Evolutionary conservation across 2,329 filamentous ascomycete species (phyloP), one percentile per base, ranked within the genome.

Genomic region (Aphanoascus verrucosus): DNA sequence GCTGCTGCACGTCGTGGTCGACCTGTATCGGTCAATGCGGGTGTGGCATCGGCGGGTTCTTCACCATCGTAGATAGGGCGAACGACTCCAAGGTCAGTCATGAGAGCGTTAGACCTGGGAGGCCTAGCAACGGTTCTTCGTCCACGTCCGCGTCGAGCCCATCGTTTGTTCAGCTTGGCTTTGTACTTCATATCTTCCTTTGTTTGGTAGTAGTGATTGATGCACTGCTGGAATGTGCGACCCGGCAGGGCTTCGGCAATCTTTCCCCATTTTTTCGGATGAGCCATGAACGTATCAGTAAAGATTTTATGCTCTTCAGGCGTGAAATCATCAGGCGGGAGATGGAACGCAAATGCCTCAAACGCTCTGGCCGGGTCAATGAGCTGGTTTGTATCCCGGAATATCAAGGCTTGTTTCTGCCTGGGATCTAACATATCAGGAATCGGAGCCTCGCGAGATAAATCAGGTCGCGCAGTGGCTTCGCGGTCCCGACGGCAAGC

Each of bases 231-330:
- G 62, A 72, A 76, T 37, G 68, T 67, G 19, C 74, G 69, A 11
- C 69, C 70, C 35, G 72, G 71, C 23, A 76, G 58, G 20, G 67
- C 64, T 49, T 74, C 71, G 2, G 74, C 74, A 56, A 77, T 77
- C 58, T 74, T 74, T 19, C 74, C 72, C 71, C 74, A 77, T 64
- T 72, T 73, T 65, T 77, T 77, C 2, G 74, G 74, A 52, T 69
- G 62, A 3, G 69, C 64, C 65, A 74, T 72, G 57, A 75, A 77
- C 14, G 72, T 71, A 52, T 74, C 66, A 0, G 69, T 71, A 58
- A 77, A 76, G 1, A 64, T 63, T 31, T 66, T 64, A 53, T 76
- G 73, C 60, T 77, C 74, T 45, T 72, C 68, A 0, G 66, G 62
- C 0, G 70, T 74, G 57, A 77, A 77, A 54, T 76, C 71, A 49